A percentile compares a stretch with the other conserved stretches of the same genome.
Evolutionary conservation across 2,329 filamentous ascomycete genomes (phyloP).

Genomic region (Epichloe aotearoae): DNA sequence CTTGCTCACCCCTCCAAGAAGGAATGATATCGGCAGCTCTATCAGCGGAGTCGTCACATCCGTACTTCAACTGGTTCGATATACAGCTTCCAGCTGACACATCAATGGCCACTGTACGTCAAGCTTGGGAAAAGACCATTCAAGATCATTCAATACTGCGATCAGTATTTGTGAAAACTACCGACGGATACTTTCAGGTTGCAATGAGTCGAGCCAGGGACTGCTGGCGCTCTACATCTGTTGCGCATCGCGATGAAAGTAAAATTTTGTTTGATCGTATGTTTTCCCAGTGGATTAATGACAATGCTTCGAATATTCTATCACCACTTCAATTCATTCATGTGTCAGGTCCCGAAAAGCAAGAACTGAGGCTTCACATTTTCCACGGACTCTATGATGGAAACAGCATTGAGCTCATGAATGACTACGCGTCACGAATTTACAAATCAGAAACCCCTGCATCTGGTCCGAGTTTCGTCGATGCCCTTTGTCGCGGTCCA

Average conservation of each 20-base stretch:
- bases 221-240: constrained; percentile 29
- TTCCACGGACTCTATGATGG: constrained; percentile 88
- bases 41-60: constrained; percentile 33
- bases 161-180: constrained; percentile 57
- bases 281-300: constrained; percentile 37
- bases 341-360: constrained; percentile 13
- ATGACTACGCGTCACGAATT: constrained; percentile 36
- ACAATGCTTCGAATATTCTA: constrained; percentile 34
- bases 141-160: constrained; percentile 50
- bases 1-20: constrained; percentile 76
- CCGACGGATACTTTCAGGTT: constrained; percentile 66
- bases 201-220: constrained; percentile 34
- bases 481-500: constrained; percentile 57
- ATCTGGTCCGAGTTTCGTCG: constrained; percentile 44
- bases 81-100: constrained; percentile 37
- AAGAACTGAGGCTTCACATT: constrained; percentile 20
- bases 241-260: constrained; percentile 17
- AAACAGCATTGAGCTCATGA: constrained; percentile 56
- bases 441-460: constrained; percentile 11
- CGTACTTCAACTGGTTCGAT: constrained; percentile 69
- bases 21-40: constrained; percentile 68
- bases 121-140: constrained; percentile 45
- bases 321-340: constrained; percentile 40
- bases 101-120: constrained; percentile 33
- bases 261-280: constrained; percentile 20